Percentiles rank a stretch among this genome's conserved stretches.
Conservation (phyloP, 2,329 filamentous ascomycete species). For the Colletotrichum sp. region DNA sequence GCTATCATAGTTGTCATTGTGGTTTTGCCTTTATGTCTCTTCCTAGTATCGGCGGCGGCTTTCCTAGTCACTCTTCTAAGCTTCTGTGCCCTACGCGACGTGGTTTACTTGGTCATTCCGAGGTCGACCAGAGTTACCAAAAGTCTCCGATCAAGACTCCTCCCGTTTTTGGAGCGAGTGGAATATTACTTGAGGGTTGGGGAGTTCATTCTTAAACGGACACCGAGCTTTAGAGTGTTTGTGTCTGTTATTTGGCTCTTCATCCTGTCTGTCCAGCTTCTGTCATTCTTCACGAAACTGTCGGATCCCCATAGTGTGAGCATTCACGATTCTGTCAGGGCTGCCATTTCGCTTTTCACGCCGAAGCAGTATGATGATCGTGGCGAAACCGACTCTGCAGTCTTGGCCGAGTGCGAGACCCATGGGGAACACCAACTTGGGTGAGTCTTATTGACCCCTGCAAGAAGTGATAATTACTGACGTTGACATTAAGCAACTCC, state of each 20-base stretch:
- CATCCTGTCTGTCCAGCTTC: not conserved
- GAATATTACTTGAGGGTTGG: not conserved
- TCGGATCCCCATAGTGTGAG: not conserved
- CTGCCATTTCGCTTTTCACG: not conserved
- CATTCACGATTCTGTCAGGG: not conserved
- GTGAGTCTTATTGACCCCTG: not conserved
- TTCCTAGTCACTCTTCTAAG: not conserved
- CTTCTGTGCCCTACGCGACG: not conserved
- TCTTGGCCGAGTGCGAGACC: not conserved
- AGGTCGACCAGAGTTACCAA: not conserved
- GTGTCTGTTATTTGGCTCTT: not conserved
- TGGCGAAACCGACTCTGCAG: accelerated
- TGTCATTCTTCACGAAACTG: not conserved
- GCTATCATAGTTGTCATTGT: not conserved
- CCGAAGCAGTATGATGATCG: not conserved
- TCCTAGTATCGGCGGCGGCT: not conserved
- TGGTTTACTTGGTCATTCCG: not conserved
- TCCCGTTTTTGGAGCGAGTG: not conserved
- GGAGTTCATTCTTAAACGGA: not conserved
- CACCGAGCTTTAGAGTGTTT: not conserved
- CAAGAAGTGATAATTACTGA: not conserved
- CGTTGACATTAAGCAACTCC: not conserved
- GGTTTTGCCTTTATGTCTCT: not conserved
- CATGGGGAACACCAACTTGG: not conserved
- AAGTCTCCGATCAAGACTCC: not conserved